phyloP scores from a whole-genome alignment of 176 grass and related monocot species.

The Avena atlantica region DNA sequence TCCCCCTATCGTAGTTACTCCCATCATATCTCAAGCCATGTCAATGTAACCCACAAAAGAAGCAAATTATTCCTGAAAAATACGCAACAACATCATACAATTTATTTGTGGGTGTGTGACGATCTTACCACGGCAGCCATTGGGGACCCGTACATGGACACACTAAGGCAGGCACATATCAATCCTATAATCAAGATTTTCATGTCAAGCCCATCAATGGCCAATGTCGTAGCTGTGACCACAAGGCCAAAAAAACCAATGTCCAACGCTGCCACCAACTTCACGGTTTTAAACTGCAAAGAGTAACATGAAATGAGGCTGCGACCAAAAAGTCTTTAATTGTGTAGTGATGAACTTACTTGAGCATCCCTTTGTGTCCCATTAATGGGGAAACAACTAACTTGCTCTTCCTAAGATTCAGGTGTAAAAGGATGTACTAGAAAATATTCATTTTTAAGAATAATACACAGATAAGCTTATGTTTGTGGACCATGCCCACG shows the following conservation, averaged over 20 bases:
- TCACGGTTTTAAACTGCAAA: conserved; percentile 49
- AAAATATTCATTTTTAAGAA: not conserved
- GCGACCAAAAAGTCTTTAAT: not conserved
- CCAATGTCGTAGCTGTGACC: conserved; percentile 42
- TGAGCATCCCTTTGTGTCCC: not conserved
- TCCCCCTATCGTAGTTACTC: too few species aligned
- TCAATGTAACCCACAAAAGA: not conserved
- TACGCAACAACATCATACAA: not conserved
- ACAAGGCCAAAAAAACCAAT: conserved; percentile 59
- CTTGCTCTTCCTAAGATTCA: not conserved
- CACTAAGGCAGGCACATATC: conserved; percentile 56
- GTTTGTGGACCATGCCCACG: not conserved
- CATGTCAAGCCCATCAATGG: conserved; percentile 34
- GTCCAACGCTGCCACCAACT: conserved; percentile 50
- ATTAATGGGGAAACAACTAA: not conserved
- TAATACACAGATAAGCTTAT: not conserved
- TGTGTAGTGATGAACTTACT: not conserved
- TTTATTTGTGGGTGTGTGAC: not conserved
- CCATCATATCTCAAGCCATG: not conserved
- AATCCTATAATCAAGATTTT: conserved; percentile 54
- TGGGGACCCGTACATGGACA: conserved; percentile 75
- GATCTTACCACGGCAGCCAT: conserved; percentile 60
- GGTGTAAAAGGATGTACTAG: not conserved
- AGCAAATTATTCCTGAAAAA: not conserved
- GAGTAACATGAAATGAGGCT: not conserved